These are phyloP conservation scores for Alternaria metachromatica DNA, from an alignment of 2,329 filamentous ascomycete genomes.

Conservation along the genomic window DNA sequence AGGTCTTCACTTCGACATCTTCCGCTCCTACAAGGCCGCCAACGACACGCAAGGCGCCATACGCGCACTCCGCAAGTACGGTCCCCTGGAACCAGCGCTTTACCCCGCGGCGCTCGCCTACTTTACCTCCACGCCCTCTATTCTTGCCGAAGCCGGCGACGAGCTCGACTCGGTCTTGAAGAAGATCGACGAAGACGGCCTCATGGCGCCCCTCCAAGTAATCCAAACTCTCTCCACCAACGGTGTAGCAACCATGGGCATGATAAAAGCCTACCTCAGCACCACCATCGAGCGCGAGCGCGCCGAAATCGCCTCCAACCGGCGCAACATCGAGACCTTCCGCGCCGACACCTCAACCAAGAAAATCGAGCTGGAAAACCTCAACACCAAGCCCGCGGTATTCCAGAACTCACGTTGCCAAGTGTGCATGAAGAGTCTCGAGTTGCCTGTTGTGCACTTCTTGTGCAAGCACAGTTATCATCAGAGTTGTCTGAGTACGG, in stretches of 20 bases:
- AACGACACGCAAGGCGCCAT: constrained; percentile 92
- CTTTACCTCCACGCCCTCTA: constrained; percentile 81
- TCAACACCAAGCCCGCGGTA: constrained; percentile 80
- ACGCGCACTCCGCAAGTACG: constrained; percentile 88
- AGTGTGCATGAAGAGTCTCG: constrained; percentile 77
- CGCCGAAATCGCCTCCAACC: constrained; percentile 83
- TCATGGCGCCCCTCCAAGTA: constrained; percentile 96
- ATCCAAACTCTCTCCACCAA: constrained; percentile 86
- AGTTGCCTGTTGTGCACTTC: constrained; percentile 92
- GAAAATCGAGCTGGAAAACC: constrained; percentile 76
- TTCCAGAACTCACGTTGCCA: constrained; percentile 92
- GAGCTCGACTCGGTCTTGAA: constrained; percentile 81
- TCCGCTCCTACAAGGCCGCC: constrained; percentile 91
- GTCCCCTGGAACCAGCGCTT: constrained; percentile 85
- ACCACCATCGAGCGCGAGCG: constrained; percentile 88
- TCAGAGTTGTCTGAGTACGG: constrained; percentile 79
- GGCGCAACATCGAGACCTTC: constrained; percentile 81
- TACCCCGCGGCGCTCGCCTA: constrained; percentile 94
- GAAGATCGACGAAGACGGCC: constrained; percentile 86
- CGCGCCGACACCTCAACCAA: constrained; percentile 83
- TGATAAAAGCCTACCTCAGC: constrained; percentile 91
- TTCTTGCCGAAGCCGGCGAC: constrained; percentile 84
- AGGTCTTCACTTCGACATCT: constrained; percentile 91
- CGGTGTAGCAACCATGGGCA: constrained; percentile 92
- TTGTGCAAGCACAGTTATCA: constrained; percentile 98